Evolutionary conservation across 257 asterid genomes (phyloP).

Genomic region (Gentiana macrophylla): DNA sequence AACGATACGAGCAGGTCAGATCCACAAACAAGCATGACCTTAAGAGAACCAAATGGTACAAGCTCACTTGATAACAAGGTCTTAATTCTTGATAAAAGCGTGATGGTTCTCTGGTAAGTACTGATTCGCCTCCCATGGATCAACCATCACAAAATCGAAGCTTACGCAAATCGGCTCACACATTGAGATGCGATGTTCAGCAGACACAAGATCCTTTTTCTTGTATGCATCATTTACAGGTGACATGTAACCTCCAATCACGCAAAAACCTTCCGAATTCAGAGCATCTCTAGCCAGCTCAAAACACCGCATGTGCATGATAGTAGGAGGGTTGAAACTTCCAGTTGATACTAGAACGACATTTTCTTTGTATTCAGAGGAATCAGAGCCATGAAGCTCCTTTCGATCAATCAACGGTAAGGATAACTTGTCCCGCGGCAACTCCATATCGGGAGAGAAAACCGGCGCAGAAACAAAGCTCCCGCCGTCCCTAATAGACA

Average conservation of each 20-base stretch:
- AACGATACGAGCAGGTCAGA: constrained; percentile 85
- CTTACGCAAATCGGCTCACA: constrained; percentile 71
- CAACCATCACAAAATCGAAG: constrained; percentile 79
- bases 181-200: constrained; percentile 78
- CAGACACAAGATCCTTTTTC: constrained; percentile 66
- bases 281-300: constrained; percentile 91
- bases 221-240: constrained; percentile 86
- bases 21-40: constrained; percentile 85
- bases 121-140: constrained; percentile 96
- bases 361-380: constrained; percentile 9
- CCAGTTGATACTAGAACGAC: constrained; percentile 79
- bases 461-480: too few relatives aligned
- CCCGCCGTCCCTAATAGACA: too few relatives aligned
- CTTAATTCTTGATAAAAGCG: constrained; percentile 64
- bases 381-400: too few relatives aligned
- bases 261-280: constrained; percentile 56
- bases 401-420: too few relatives aligned
- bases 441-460: too few relatives aligned
- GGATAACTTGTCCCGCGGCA: too few relatives aligned
- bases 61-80: constrained; percentile 31
- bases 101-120: constrained; percentile 66
- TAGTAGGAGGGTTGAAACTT: constrained; percentile 88
- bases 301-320: constrained; percentile 85
- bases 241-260: constrained; percentile 88
- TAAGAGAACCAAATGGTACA: constrained; percentile 38